phyloP scores from a whole-genome alignment of 257 asterid species.

The Nicotiana tomentosiformis region DNA sequence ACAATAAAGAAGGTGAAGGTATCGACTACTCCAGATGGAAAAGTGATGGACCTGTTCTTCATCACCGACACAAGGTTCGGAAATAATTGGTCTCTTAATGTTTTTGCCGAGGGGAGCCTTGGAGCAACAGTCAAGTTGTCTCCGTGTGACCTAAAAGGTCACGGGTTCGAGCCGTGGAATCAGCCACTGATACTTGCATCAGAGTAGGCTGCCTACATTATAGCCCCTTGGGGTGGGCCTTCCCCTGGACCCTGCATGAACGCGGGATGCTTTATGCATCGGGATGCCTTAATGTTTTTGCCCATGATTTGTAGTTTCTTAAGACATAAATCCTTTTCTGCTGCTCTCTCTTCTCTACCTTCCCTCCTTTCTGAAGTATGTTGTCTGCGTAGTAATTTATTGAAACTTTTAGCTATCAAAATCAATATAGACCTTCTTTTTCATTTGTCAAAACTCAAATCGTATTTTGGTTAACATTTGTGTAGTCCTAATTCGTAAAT shows the following conservation, averaged over 20 bases:
- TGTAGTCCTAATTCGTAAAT: neutral
- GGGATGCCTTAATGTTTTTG: too few species aligned
- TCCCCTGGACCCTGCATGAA: too few species aligned
- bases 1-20: conserved; percentile 70
- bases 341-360: neutral
- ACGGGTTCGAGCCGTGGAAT: too few species aligned
- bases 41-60: conserved; percentile 83
- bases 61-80: conserved; percentile 69
- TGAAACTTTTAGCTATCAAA: neutral
- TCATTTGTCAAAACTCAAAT: neutral
- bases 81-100: neutral
- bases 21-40: conserved; percentile 92
- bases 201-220: too few species aligned
- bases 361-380: neutral
- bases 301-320: neutral
- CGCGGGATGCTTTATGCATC: too few species aligned
- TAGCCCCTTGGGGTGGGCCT: too few species aligned
- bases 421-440: neutral
- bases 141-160: too few species aligned
- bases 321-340: neutral
- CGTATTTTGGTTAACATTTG: neutral
- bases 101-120: neutral
- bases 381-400: neutral
- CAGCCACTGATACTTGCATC: too few species aligned
- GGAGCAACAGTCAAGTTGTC: too few species aligned